Evolutionary conservation across 2,329 filamentous ascomycete genomes (phyloP).

Genomic region (Calonectria pseudoturangicola): DNA sequence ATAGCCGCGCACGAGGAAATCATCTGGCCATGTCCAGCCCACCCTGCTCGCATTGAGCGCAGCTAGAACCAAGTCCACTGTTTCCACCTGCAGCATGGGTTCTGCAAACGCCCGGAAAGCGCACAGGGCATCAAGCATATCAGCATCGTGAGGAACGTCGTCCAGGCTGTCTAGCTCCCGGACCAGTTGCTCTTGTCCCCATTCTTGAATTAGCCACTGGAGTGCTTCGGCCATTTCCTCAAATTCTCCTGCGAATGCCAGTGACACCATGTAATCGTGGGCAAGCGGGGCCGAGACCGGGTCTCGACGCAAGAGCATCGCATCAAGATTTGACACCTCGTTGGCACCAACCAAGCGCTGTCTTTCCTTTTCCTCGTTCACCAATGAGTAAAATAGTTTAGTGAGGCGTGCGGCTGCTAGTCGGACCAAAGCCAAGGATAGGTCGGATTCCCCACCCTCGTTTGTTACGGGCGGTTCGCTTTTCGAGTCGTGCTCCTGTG

Average conservation of each 20-base stretch:
- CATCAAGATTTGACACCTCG: slow-evolving; percentile 57
- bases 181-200: slow-evolving; percentile 58
- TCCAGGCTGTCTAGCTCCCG: slow-evolving; percentile 61
- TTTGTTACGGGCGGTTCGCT: slow-evolving; percentile 9
- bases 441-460: slow-evolving; percentile 23
- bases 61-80: slow-evolving; percentile 57
- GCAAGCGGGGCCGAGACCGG: slow-evolving; percentile 61
- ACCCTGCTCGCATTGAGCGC: slow-evolving; percentile 52
- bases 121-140: slow-evolving; percentile 64
- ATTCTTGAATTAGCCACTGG: slow-evolving; percentile 74
- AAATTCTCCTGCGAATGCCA: slow-evolving; percentile 77
- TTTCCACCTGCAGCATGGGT: slow-evolving; percentile 60
- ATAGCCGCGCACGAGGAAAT: slow-evolving; percentile 60
- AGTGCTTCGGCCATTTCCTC: slow-evolving; percentile 74
- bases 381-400: slow-evolving; percentile 53
- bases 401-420: slow-evolving; percentile 52
- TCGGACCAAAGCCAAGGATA: slow-evolving; percentile 46
- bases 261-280: slow-evolving; percentile 77
- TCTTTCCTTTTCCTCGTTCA: slow-evolving; percentile 50
- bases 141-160: slow-evolving; percentile 57
- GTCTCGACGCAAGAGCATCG: slow-evolving; percentile 58
- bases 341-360: slow-evolving; percentile 44
- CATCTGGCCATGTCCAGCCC: slow-evolving; percentile 63
- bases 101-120: slow-evolving; percentile 70
- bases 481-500: slow-evolving; percentile 30